A percentile compares a stretch with the other conserved stretches of the same genome.
Evolutionary conservation across 2,329 filamentous ascomycete genomes (phyloP).

Genomic region (Juglanconis oblonga): DNA sequence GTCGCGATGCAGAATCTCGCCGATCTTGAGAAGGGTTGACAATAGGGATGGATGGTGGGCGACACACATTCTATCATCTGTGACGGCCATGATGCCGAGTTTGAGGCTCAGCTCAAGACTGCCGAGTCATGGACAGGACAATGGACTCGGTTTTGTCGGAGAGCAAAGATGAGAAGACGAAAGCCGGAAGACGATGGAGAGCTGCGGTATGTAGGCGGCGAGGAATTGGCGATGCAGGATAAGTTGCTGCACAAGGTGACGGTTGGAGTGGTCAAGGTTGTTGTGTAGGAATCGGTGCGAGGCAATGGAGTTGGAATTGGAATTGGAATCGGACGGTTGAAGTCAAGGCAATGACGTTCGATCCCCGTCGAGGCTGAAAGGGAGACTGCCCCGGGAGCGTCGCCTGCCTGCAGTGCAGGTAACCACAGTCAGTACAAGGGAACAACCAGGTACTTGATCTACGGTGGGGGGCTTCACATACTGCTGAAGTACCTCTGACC

Average conservation of each 20-base stretch:
- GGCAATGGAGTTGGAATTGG: neutral
- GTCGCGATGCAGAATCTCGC: neutral
- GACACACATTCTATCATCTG: slow-evolving; percentile 50
- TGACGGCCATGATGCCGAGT: slow-evolving; percentile 50
- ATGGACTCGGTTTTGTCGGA: neutral
- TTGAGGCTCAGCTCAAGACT: slow-evolving; percentile 24
- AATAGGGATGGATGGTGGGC: neutral
- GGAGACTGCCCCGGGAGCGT: too few species aligned
- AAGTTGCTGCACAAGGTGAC: neutral
- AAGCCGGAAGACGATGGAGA: neutral
- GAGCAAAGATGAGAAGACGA: neutral
- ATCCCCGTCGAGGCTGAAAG: neutral
- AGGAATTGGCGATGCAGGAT: neutral
- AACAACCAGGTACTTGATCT: neutral
- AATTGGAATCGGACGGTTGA: neutral
- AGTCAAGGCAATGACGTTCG: neutral
- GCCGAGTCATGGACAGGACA: slow-evolving; percentile 26
- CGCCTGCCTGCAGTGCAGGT: too few species aligned
- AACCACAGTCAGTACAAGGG: too few species aligned
- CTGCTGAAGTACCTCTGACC: too few species aligned
- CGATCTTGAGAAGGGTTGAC: neutral
- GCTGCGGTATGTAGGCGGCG: neutral
- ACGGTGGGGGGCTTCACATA: too few species aligned
- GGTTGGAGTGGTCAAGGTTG: neutral
- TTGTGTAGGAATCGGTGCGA: neutral